These are phyloP conservation scores for Quercus alba DNA, from an alignment of 306 rosid species.

Conservation along the genomic window DNA sequence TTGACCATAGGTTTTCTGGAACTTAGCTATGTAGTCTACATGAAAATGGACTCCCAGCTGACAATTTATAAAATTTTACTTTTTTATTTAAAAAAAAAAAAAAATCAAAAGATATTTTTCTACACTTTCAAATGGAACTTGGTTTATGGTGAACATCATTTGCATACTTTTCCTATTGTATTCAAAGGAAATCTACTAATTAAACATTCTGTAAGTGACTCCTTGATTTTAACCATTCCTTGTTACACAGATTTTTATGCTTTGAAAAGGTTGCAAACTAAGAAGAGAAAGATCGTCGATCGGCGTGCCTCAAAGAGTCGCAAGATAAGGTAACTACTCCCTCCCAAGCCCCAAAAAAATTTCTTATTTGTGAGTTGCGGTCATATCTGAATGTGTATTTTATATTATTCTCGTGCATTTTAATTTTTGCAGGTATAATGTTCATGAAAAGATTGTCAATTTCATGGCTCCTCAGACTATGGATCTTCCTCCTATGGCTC, in stretches of 20 bases:
- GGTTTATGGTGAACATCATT: neutral
- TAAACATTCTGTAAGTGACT: neutral
- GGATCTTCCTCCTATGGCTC: slow-evolving; percentile 57
- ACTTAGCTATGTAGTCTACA: neutral
- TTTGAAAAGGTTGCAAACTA: slow-evolving; percentile 57
- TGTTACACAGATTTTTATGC: slow-evolving; percentile 59
- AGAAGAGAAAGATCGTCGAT: slow-evolving; percentile 84
- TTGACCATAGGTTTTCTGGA: neutral
- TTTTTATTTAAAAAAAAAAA: neutral
- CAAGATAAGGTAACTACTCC: slow-evolving; percentile 67
- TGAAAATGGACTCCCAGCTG: neutral
- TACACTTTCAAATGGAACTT: neutral
- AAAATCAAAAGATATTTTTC: neutral
- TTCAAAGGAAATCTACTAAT: neutral
- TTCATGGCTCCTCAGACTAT: slow-evolving; percentile 67
- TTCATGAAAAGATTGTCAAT: slow-evolving; percentile 84
- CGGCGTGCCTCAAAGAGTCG: slow-evolving; percentile 93
- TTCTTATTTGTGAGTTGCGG: neutral
- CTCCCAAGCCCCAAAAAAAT: neutral
- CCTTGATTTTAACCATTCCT: slow-evolving; percentile 18
- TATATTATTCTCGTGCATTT: neutral
- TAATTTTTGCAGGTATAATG: slow-evolving; percentile 54
- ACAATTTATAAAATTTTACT: neutral
- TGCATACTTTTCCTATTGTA: neutral
- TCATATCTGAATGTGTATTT: slow-evolving; percentile 1